phyloP scores from a whole-genome alignment of 371 early-diverging fungal species.

The Mortierella sp. region DNA sequence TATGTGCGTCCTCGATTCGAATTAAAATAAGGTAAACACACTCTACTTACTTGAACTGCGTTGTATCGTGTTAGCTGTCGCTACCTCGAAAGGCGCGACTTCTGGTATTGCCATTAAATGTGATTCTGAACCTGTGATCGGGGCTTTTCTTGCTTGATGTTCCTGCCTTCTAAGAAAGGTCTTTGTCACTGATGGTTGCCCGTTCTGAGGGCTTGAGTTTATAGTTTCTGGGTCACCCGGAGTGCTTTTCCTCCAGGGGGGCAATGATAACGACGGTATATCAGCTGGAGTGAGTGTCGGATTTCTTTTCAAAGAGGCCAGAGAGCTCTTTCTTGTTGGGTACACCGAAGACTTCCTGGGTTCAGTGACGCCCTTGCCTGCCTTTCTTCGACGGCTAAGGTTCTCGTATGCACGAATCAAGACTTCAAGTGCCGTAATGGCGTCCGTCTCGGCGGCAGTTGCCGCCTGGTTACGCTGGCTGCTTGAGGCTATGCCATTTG shows the following conservation, averaged over 20 bases:
- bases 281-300: not conserved
- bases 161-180: not conserved
- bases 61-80: not conserved
- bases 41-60: not conserved
- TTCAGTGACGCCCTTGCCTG: not conserved
- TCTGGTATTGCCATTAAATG: not conserved
- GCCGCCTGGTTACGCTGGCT: not conserved
- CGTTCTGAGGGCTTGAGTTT: not conserved
- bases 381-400: not conserved
- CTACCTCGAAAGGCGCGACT: not conserved
- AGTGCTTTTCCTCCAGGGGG: slow-evolving; percentile 13
- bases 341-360: not conserved
- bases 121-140: not conserved
- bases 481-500: not conserved
- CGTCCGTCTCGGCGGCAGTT: not conserved
- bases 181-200: not conserved
- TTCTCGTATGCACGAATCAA: slow-evolving; percentile 1
- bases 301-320: not conserved
- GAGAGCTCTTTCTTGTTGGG: not conserved
- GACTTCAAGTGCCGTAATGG: slow-evolving; percentile 4
- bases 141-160: not conserved
- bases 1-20: not conserved
- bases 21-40: not conserved
- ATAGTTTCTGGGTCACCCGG: too few species aligned
- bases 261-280: slow-evolving; percentile 10